phyloP scores from a whole-genome alignment of 768 basidiomycete genomes.

The Boletus eberwhitei region DNA sequence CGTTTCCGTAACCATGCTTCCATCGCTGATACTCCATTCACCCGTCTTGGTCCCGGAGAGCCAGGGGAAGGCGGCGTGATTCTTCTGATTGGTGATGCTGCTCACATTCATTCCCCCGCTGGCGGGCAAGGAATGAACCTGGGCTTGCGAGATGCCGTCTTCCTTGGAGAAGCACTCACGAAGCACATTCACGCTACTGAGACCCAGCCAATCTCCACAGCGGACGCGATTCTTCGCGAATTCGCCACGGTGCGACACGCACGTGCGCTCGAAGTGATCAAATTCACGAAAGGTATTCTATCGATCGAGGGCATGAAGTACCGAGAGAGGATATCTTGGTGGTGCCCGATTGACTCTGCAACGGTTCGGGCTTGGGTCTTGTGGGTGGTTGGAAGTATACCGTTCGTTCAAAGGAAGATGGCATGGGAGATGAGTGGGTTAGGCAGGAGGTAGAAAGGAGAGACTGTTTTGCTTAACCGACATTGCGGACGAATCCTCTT shows the following conservation, averaged over 20 bases:
- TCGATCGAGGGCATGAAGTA: conserved; percentile 12
- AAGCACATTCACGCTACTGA: conserved; percentile 30
- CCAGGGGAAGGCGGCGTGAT: conserved; percentile 13
- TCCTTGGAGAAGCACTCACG: conserved; percentile 42
- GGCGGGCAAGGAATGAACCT: conserved; percentile 61
- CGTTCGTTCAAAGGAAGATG: conserved; percentile 9
- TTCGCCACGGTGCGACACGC: conserved; percentile 36
- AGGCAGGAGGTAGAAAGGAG: background rate
- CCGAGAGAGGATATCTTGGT: conserved; percentile 13
- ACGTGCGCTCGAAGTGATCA: conserved; percentile 42
- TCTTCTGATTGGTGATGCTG: conserved; percentile 45
- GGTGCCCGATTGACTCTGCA: conserved; percentile 25
- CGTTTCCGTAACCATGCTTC: conserved; percentile 44
- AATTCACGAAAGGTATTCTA: conserved; percentile 34
- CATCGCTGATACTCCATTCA: conserved; percentile 41
- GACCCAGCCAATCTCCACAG: conserved; percentile 6
- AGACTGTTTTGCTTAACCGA: too few species aligned
- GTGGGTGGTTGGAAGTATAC: conserved; percentile 19
- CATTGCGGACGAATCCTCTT: too few species aligned
- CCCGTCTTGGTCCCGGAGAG: conserved; percentile 23
- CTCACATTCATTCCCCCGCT: conserved; percentile 51
- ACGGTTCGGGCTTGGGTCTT: conserved; percentile 28
- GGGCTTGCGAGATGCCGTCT: conserved; percentile 52
- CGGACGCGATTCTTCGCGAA: conserved; percentile 33
- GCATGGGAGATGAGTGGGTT: conserved; percentile 26